Evolutionary conservation across 805 yeast species (phyloP).

Genomic region (Nakazawaea anatomiae): DNA sequence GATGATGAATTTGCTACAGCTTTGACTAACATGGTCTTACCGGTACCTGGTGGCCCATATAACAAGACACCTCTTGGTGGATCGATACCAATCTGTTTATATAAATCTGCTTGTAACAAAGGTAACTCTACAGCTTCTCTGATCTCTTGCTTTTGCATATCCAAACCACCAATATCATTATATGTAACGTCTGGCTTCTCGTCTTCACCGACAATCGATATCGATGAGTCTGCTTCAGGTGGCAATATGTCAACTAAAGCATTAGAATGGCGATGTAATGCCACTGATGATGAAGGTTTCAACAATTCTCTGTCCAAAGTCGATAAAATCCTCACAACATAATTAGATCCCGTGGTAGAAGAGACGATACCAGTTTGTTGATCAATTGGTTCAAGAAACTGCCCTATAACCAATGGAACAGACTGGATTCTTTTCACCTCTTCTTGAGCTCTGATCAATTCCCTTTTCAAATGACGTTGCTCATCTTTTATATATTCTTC

Average conservation of each 20-base stretch:
- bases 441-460: slow-evolving; percentile 93
- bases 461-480: slow-evolving; percentile 92
- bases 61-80: slow-evolving; percentile 97
- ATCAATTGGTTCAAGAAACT: slow-evolving; percentile 95
- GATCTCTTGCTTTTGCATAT: slow-evolving; percentile 98
- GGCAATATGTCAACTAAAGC: slow-evolving; percentile 96
- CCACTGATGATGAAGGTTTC: slow-evolving; percentile 93
- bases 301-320: slow-evolving; percentile 92
- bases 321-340: slow-evolving; percentile 90
- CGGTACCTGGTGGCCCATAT: slow-evolving; percentile 99
- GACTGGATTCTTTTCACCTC: slow-evolving; percentile 97
- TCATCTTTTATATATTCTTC: slow-evolving; percentile 98
- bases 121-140: slow-evolving; percentile 98
- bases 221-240: slow-evolving; percentile 97
- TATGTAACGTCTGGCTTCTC: slow-evolving; percentile 91
- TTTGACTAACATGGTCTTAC: slow-evolving; percentile 97
- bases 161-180: slow-evolving; percentile 98
- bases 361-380: slow-evolving; percentile 95
- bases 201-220: slow-evolving; percentile 89
- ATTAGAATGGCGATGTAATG: slow-evolving; percentile 96
- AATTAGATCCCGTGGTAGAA: slow-evolving; percentile 95
- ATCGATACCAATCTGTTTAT: slow-evolving; percentile 96
- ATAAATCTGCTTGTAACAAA: slow-evolving; percentile 89
- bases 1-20: slow-evolving; percentile 97
- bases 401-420: slow-evolving; percentile 97